Evolutionary conservation across 2,329 filamentous ascomycete species (phyloP).

Genomic region (Pseudogymnoascus sp.): DNA sequence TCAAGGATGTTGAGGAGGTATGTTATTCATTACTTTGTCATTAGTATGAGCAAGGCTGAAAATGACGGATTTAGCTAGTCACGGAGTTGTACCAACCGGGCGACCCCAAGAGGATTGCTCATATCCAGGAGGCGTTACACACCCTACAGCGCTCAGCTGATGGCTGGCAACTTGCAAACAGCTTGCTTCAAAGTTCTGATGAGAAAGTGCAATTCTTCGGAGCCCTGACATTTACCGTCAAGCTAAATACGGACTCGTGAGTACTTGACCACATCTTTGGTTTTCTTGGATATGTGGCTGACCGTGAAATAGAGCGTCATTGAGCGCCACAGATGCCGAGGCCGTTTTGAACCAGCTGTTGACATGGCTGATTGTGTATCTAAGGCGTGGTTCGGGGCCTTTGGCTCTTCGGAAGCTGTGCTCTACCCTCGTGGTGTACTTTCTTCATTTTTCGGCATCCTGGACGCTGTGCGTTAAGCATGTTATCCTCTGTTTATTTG

Average conservation of each 20-base stretch:
- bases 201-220: conserved; percentile 85
- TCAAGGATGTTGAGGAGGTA: conserved; percentile 3
- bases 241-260: conserved; percentile 84
- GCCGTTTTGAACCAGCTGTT: conserved; percentile 54
- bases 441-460: conserved; percentile 58
- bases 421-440: conserved; percentile 69
- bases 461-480: conserved; percentile 62
- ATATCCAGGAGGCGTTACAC: conserved; percentile 68
- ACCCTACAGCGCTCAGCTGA: conserved; percentile 68
- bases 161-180: conserved; percentile 80
- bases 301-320: conserved; percentile 25
- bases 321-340: conserved; percentile 48
- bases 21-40: neutral
- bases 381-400: conserved; percentile 43
- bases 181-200: conserved; percentile 59
- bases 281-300: neutral
- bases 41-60: neutral
- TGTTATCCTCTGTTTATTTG: conserved; percentile 50
- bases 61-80: conserved; percentile 32
- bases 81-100: conserved; percentile 42
- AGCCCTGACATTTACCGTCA: conserved; percentile 85
- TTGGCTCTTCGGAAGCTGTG: conserved; percentile 68
- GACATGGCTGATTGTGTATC: conserved; percentile 51
- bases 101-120: conserved; percentile 34
- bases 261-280: conserved; percentile 16